Evolutionary conservation across 768 basidiomycete species (phyloP).

Genomic region (Mycena rosella): DNA sequence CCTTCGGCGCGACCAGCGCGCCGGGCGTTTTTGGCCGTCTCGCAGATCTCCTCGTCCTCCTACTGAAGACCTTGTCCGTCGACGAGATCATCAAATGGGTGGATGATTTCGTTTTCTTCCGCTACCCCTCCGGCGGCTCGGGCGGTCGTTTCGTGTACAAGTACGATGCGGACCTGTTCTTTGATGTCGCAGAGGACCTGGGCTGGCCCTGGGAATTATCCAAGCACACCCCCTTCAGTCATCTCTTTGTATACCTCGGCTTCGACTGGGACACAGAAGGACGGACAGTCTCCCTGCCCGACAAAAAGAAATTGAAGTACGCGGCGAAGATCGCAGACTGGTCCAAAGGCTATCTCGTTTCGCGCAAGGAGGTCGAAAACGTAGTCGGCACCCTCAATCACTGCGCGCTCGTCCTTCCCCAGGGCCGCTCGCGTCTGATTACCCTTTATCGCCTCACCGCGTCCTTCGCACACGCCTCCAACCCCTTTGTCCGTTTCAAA

Average conservation of each 20-base stretch:
- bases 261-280: not conserved
- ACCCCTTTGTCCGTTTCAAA: not conserved
- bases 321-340: not conserved
- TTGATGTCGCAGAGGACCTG: slow-evolving; percentile 21
- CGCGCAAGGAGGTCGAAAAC: not conserved
- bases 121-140: not conserved
- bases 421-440: slow-evolving; percentile 1
- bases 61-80: too few species aligned
- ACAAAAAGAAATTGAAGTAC: slow-evolving; percentile 1
- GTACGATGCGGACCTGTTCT: slow-evolving; percentile 32
- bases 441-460: not conserved
- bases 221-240: slow-evolving; percentile 30
- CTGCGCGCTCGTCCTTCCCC: not conserved
- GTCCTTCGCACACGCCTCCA: not conserved
- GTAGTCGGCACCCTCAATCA: slow-evolving; percentile 5
- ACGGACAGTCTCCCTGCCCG: not conserved
- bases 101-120: slow-evolving; percentile 31
- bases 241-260: slow-evolving; percentile 27
- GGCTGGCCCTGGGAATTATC: slow-evolving; percentile 39
- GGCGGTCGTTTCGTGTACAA: slow-evolving; percentile 6
- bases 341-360: not conserved
- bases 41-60: too few species aligned
- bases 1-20: not conserved
- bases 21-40: not conserved
- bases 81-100: too few species aligned